Base-by-base conservation (phyloP, 139 green algal species). In the Pleodorina starrii region DNA sequence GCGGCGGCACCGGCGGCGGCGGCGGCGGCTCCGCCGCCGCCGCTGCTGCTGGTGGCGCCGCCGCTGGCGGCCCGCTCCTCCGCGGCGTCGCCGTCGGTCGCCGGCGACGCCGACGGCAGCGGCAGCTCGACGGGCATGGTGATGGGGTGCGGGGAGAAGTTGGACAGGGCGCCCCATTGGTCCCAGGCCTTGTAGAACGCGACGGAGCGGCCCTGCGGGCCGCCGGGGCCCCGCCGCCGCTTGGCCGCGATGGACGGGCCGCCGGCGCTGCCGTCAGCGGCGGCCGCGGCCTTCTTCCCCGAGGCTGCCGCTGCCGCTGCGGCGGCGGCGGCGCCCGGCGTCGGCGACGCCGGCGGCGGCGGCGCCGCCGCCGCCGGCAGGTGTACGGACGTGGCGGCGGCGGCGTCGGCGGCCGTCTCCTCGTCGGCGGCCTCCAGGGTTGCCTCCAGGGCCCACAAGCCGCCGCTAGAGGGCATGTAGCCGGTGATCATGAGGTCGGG, bases 131-230 rank as follows among this genome's bases (percentile, higher is more conserved):
- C 77, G 0, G 95, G 93, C 94, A 99, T 94, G 32, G 7, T 14
- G 75, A 99, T 96, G 29, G 96, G 85, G 92, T 99, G 97, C 10
- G 96, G 93, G 1, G 96, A 98, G 92, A 99, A 99, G 94, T 99
- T 99, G 69, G 91, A 96, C 25, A 99, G 91, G 32, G 94, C 93
- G 29, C 98, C 98, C 91, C 97, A 97, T 35, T 88, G 71, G 88
- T 99, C 97, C 98, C 98, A 99, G 0, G 96, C 89, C 90, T 99
- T 99, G 93, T 99, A 99, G 76, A 99, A 99, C 27, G 19, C 94
- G 59, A 27, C 90, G 5, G 10, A 84, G 9, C 81, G 66, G 66
- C 74, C 50, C 59, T 59, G 72, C 44, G 35, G 21, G 42, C 46
- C 76, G 38, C 69, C 81, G 7, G 25, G n/a, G 0, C 63, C 72